Conservation (phyloP, 768 basidiomycete species). For the Serendipita sp. region DNA sequence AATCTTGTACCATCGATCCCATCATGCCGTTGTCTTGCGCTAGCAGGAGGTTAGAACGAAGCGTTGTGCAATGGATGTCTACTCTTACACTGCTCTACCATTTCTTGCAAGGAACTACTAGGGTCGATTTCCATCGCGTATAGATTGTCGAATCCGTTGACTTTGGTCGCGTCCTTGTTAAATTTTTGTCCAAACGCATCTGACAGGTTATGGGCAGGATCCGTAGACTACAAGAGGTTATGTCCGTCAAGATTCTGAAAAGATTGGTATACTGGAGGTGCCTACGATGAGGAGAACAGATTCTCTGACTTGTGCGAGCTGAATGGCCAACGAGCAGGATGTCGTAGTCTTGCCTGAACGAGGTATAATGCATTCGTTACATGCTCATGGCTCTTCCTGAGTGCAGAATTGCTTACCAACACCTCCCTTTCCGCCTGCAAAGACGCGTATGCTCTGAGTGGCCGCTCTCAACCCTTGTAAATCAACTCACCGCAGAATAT, state of each 20-base stretch:
- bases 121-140: conserved; percentile 99
- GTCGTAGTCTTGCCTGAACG: conserved; percentile 88
- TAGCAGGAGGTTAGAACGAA: background rate
- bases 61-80: background rate
- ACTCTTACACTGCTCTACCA: conserved; percentile 84
- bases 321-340: conserved; percentile 93
- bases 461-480: conserved; percentile 6
- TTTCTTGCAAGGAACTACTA: conserved; percentile 92
- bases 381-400: background rate
- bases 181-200: conserved; percentile 99
- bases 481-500: conserved; percentile 81
- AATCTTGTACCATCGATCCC: conserved; percentile 99
- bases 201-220: conserved; percentile 98
- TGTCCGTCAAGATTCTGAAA: background rate
- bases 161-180: conserved; percentile 95
- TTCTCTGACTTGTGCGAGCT: conserved; percentile 74
- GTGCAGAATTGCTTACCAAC: conserved; percentile 47
- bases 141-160: conserved; percentile 93
- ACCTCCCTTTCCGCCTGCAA: conserved; percentile 89
- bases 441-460: background rate
- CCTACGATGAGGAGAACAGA: conserved; percentile 93
- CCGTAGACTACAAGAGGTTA: conserved; percentile 55
- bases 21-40: conserved; percentile 65
- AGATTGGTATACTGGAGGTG: conserved; percentile 9
- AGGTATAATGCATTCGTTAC: background rate